These are phyloP conservation scores for Golubevia sp. DNA, from an alignment of 1,284 basidiomycete species.

Conservation along the genomic window DNA sequence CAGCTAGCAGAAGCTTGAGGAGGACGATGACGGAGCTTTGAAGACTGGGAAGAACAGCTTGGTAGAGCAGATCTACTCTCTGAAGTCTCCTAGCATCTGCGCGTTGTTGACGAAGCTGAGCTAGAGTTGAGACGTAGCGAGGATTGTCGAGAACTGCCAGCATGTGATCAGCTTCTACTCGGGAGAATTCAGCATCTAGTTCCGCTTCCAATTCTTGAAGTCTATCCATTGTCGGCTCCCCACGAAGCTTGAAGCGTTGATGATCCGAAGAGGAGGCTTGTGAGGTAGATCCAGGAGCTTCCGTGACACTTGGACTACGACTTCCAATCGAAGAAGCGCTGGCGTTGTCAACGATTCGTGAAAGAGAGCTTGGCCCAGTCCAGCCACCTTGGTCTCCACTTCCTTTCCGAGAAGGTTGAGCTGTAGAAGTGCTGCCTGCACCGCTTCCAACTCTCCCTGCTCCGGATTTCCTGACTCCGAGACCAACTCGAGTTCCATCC, in stretches of 20 bases:
- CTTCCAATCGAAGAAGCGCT: conserved; percentile 33
- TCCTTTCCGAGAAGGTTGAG: background rate
- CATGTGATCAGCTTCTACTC: conserved; percentile 39
- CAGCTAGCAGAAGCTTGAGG: conserved; percentile 55
- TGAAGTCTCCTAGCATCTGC: conserved; percentile 45
- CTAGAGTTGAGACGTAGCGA: conserved; percentile 23
- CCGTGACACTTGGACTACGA: conserved; percentile 36
- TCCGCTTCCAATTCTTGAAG: conserved; percentile 42
- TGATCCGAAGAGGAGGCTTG: conserved; percentile 7
- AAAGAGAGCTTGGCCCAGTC: conserved; percentile 8
- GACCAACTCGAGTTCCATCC: conserved; percentile 32
- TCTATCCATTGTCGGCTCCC: conserved; percentile 44
- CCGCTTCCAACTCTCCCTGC: background rate
- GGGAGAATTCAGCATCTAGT: conserved; percentile 29
- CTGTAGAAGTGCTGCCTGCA: background rate
- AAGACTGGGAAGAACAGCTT: conserved; percentile 40
- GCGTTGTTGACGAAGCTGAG: conserved; percentile 33
- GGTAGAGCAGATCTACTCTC: conserved; percentile 49
- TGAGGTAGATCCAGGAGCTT: conserved; percentile 9
- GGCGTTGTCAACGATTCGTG: conserved; percentile 7
- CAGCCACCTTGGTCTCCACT: background rate
- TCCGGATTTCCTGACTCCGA: conserved; percentile 17
- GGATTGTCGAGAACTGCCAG: conserved; percentile 47
- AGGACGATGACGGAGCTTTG: conserved; percentile 57
- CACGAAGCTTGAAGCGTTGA: conserved; percentile 30